phyloP scores from a whole-genome alignment of 2,329 filamentous ascomycete species.

The Ophiostoma perfectum region DNA sequence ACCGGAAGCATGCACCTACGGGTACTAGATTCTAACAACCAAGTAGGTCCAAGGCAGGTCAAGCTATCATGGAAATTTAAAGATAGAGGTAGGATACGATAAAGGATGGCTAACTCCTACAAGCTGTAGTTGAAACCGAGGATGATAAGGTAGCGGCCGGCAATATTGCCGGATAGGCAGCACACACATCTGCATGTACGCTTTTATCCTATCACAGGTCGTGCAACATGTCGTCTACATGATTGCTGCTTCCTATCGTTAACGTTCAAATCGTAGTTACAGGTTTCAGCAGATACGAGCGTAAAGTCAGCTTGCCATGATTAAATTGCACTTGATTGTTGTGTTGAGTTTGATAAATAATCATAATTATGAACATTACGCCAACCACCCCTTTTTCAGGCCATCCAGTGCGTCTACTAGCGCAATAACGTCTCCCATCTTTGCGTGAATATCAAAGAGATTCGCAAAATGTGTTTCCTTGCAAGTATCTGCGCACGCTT shows the following conservation, averaged over 20 bases:
- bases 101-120: background rate
- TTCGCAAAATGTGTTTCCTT: slow-evolving; percentile 21
- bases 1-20: background rate
- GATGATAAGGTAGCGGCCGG: slow-evolving; percentile 2
- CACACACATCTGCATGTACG: background rate
- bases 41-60: no score
- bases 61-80: no score
- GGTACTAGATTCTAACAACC: no score
- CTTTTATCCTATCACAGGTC: background rate
- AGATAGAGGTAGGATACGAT: background rate
- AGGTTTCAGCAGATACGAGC: no score
- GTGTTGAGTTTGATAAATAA: no score
- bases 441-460: slow-evolving; percentile 18
- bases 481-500: slow-evolving; percentile 20
- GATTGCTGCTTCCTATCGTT: background rate
- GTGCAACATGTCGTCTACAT: background rate
- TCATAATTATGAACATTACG: background rate
- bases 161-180: slow-evolving; percentile 14
- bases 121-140: background rate
- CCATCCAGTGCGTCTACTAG: slow-evolving; percentile 1
- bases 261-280: no score
- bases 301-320: background rate
- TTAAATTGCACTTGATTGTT: no score
- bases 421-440: slow-evolving; percentile 19
- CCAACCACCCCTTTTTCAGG: slow-evolving; percentile 11